A percentile compares a stretch with the other conserved stretches of the same genome.
phyloP scores from a whole-genome alignment of 108 stramenopile genomes.

The Pseudonitzschia multiseries region DNA sequence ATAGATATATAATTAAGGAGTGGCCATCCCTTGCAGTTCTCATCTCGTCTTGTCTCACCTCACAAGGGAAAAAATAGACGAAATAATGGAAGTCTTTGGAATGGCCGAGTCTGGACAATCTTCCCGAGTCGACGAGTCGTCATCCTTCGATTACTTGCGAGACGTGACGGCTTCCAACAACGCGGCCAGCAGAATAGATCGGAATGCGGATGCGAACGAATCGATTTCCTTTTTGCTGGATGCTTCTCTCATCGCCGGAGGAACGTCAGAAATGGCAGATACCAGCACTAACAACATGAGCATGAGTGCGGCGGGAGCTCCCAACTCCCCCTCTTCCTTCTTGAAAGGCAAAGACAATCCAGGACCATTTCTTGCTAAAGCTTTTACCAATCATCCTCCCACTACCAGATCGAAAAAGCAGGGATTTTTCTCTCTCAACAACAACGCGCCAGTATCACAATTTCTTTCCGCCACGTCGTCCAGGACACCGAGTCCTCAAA shows the following conservation, averaged over 20 bases:
- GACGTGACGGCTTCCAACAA: neutral
- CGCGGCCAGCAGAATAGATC: neutral
- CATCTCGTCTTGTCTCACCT: no score
- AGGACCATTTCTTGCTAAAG: no score
- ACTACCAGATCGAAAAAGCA: neutral
- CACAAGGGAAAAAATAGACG: no score
- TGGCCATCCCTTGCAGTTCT: no score
- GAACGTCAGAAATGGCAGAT: neutral
- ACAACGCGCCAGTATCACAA: neutral
- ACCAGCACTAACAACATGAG: neutral
- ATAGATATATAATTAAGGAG: no score
- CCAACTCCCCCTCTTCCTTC: no score
- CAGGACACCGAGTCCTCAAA: no score
- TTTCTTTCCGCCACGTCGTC: neutral
- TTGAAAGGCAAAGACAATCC: no score
- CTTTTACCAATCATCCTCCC: no score
- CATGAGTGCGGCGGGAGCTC: no score
- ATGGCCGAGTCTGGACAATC: neutral
- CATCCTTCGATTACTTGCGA: neutral
- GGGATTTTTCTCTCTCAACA: neutral
- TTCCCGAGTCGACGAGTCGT: neutral
- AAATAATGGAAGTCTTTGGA: slow-evolving; percentile 9
- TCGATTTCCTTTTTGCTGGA: slow-evolving; percentile 1
- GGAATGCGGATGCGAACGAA: neutral
- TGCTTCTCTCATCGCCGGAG: neutral